Conservation (phyloP, 108 stramenopile species). For the Discostella pseudostelligera region DNA sequence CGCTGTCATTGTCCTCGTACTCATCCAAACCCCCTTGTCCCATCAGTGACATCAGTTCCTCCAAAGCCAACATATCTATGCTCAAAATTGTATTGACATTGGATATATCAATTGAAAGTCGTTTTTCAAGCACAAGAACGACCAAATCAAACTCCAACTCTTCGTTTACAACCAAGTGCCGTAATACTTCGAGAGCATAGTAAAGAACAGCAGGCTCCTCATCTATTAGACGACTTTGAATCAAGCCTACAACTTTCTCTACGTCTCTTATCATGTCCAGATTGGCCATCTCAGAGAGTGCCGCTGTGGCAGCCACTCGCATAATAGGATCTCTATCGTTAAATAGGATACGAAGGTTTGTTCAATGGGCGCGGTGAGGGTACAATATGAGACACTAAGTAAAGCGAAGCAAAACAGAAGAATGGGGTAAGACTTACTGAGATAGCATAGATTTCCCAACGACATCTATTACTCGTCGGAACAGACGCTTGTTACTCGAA, state of each 20-base stretch:
- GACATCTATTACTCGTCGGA: conserved; percentile 59
- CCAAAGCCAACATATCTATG: conserved; percentile 47
- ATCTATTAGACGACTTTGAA: conserved; percentile 59
- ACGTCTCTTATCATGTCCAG: conserved; percentile 68
- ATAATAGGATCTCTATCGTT: conserved; percentile 47
- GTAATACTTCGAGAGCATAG: conserved; percentile 50
- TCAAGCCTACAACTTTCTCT: conserved; percentile 62
- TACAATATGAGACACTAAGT: too few relatives aligned
- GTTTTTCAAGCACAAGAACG: conserved; percentile 66
- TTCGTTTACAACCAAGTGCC: conserved; percentile 58
- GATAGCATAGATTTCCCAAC: conserved; percentile 50
- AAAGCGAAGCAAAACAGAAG: neutral
- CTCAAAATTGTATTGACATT: conserved; percentile 37
- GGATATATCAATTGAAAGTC: conserved; percentile 37
- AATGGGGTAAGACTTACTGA: conserved; percentile 9
- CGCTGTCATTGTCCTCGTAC: conserved; percentile 34
- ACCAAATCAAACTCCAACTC: conserved; percentile 78
- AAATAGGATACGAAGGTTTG: too few relatives aligned
- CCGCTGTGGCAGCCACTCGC: conserved; percentile 65
- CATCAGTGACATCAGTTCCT: conserved; percentile 58
- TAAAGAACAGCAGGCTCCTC: conserved; percentile 53
- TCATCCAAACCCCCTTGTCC: conserved; percentile 58
- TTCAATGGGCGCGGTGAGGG: too few relatives aligned
- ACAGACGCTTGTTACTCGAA: conserved; percentile 57
- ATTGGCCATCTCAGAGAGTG: conserved; percentile 63